phyloP scores from a whole-genome alignment of 805 yeast species.

The Yarrowia alimentaria region DNA sequence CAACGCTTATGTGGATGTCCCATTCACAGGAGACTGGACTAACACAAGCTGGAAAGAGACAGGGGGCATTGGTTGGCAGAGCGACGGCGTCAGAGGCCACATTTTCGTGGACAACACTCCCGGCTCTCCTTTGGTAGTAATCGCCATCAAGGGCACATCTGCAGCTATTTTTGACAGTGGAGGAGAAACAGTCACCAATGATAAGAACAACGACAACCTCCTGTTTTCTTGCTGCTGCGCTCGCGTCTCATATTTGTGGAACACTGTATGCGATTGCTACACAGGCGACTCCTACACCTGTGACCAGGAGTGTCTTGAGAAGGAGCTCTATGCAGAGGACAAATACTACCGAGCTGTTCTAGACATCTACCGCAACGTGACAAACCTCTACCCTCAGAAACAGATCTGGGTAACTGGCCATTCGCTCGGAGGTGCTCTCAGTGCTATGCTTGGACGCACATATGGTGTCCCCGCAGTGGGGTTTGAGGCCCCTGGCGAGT shows the following conservation, averaged over 20 bases:
- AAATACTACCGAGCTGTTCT: slow-evolving; percentile 77
- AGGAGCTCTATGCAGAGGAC: slow-evolving; percentile 69
- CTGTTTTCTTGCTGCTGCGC: slow-evolving; percentile 96
- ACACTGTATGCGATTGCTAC: slow-evolving; percentile 93
- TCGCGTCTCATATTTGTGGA: slow-evolving; percentile 85
- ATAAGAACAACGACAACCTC: slow-evolving; percentile 82
- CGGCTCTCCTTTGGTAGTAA: slow-evolving; percentile 58
- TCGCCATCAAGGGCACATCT: slow-evolving; percentile 87
- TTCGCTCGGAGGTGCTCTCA: slow-evolving; percentile 87
- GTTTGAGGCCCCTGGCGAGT: slow-evolving; percentile 91
- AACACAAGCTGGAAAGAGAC: slow-evolving; percentile 48
- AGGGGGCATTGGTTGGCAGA: slow-evolving; percentile 74
- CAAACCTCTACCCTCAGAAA: slow-evolving; percentile 56
- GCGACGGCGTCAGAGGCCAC: slow-evolving; percentile 85
- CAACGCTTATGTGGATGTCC: slow-evolving; percentile 82
- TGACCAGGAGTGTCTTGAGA: slow-evolving; percentile 81
- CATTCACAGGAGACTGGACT: slow-evolving; percentile 81
- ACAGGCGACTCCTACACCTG: slow-evolving; percentile 75
- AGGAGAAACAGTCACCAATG: slow-evolving; percentile 73
- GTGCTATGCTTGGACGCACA: slow-evolving; percentile 79
- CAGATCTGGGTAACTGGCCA: slow-evolving; percentile 93
- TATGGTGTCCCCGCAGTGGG: slow-evolving; percentile 87
- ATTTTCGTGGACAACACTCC: slow-evolving; percentile 58
- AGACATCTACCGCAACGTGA: slow-evolving; percentile 73
- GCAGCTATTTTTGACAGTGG: slow-evolving; percentile 62